Conservation (phyloP, 2,329 filamentous ascomycete genomes). For the Lizonia empirigonia region DNA sequence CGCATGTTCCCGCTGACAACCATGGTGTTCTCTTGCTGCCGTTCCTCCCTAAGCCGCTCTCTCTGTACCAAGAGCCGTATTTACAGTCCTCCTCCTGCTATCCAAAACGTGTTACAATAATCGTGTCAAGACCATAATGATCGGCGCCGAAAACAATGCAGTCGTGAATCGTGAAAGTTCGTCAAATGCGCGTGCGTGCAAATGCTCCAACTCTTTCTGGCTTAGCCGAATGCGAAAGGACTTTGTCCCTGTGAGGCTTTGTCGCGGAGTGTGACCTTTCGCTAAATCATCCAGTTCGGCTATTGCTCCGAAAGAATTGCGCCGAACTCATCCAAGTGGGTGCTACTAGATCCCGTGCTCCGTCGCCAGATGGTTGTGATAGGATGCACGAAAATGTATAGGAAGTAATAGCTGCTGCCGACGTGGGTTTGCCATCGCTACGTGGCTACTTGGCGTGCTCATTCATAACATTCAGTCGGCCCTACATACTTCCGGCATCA, state of each 20-base stretch:
- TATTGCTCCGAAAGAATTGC: constrained; percentile 5
- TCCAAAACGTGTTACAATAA: constrained; percentile 2
- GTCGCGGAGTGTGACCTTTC: constrained; percentile 3
- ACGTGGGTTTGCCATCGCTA: background rate
- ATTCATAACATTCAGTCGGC: background rate
- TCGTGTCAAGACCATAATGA: constrained; percentile 8
- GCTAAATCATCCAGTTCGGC: constrained; percentile 10
- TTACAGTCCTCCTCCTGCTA: constrained; percentile 5
- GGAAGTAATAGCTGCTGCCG: constrained; percentile 6
- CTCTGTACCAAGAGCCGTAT: background rate
- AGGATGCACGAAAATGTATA: constrained; percentile 5
- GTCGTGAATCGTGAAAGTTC: constrained; percentile 20
- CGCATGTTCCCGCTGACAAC: background rate
- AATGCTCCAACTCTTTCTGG: constrained; percentile 5
- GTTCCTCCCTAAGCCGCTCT: background rate
- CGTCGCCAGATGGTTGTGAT: constrained; percentile 3
- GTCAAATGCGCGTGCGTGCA: constrained; percentile 18
- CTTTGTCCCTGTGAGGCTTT: constrained; percentile 8
- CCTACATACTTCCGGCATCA: constrained; percentile 21
- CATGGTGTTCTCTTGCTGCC: background rate
- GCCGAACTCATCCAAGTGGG: constrained; percentile 13
- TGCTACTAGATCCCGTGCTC: constrained; percentile 6
- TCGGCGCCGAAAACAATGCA: constrained; percentile 16
- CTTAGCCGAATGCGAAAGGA: constrained; percentile 3
- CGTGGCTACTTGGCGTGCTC: background rate